phyloP scores from a whole-genome alignment of 306 rosid species.

The Myrica gale region DNA sequence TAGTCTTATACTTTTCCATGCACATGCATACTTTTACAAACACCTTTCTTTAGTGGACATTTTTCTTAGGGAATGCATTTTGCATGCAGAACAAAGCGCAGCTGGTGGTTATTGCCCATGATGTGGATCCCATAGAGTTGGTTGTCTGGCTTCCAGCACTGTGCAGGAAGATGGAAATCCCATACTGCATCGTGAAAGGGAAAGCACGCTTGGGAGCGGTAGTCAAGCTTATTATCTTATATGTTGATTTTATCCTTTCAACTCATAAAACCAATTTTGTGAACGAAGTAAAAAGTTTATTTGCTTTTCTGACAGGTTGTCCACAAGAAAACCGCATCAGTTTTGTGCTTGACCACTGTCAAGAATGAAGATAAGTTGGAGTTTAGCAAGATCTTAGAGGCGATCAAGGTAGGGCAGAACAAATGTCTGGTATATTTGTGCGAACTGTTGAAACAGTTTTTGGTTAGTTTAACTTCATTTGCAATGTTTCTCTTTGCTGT shows the following conservation, averaged over 20 bases:
- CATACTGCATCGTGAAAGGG: slow-evolving; percentile 89
- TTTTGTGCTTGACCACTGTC: slow-evolving; percentile 73
- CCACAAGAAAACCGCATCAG: slow-evolving; percentile 78
- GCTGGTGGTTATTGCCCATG: slow-evolving; percentile 82
- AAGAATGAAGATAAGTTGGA: slow-evolving; percentile 82
- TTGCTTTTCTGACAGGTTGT: slow-evolving; percentile 44
- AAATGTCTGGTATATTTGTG: neutral
- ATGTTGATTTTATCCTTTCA: neutral
- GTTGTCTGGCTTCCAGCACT: slow-evolving; percentile 87
- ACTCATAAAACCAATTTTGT: too few species aligned
- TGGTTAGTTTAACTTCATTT: neutral
- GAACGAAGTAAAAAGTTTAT: neutral
- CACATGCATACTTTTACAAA: neutral
- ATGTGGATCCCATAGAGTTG: slow-evolving; percentile 77
- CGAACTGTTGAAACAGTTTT: neutral
- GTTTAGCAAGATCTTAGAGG: slow-evolving; percentile 70
- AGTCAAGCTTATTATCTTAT: slow-evolving; percentile 1
- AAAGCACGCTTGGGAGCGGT: slow-evolving; percentile 78
- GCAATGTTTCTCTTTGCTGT: neutral
- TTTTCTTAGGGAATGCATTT: neutral
- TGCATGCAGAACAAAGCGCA: slow-evolving; percentile 69
- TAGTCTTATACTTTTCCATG: neutral
- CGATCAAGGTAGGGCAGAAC: slow-evolving; percentile 54
- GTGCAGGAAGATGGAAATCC: slow-evolving; percentile 89
- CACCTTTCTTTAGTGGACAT: neutral